These are phyloP conservation scores for Linum trigynum DNA, from an alignment of 345 rosid genomes.

Conservation along the genomic window DNA sequence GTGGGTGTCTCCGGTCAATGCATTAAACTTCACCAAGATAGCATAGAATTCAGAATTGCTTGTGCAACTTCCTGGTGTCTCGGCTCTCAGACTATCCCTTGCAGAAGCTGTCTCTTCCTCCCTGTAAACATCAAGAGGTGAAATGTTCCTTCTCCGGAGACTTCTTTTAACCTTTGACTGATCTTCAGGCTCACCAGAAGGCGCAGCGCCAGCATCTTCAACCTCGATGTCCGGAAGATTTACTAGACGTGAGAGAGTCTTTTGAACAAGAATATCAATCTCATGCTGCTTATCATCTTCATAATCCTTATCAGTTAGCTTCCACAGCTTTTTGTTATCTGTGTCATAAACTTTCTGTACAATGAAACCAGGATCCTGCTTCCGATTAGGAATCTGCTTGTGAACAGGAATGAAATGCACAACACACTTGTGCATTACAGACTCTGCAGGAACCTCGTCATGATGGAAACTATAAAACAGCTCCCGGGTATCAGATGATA, in stretches of 20 bases:
- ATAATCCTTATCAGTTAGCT: constrained; percentile 66
- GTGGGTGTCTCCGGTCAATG: constrained; percentile 58
- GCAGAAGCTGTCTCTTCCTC: constrained; percentile 45
- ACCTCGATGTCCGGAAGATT: constrained; percentile 57
- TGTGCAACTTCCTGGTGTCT: constrained; percentile 81
- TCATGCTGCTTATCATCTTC: constrained; percentile 66
- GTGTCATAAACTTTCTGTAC: constrained; percentile 78
- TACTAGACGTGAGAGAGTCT: constrained; percentile 50
- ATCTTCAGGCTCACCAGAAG: constrained; percentile 36
- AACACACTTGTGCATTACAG: constrained; percentile 96
- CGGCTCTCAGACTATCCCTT: constrained; percentile 46
- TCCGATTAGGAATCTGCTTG: constrained; percentile 78
- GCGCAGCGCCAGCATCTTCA: constrained; percentile 24
- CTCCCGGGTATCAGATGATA: constrained; percentile 70
- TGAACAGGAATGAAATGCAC: constrained; percentile 85
- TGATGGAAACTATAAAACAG: constrained; percentile 92
- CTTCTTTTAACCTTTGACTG: constrained; percentile 38
- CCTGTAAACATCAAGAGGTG: constrained; percentile 76
- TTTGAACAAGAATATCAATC: constrained; percentile 68
- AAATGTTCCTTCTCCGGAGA: constrained; percentile 32
- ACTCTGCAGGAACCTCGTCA: constrained; percentile 92
- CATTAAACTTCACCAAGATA: constrained; percentile 50
- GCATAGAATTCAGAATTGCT: constrained; percentile 44
- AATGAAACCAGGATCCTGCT: constrained; percentile 82
- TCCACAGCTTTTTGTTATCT: constrained; percentile 54